Evolutionary conservation across 306 rosid species (phyloP).

Genomic region (Vigna hirtella): DNA sequence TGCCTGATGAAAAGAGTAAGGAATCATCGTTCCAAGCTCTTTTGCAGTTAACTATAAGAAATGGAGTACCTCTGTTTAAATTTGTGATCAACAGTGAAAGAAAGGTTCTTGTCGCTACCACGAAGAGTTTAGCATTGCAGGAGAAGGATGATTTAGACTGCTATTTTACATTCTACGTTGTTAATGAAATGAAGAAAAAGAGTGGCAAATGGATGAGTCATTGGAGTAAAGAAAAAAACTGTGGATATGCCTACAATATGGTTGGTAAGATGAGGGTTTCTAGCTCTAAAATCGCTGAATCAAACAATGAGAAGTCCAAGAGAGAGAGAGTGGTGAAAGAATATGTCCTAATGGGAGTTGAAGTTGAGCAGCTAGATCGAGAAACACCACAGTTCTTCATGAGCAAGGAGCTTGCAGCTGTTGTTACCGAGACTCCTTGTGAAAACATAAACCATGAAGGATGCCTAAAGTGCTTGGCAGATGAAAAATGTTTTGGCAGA

Average conservation of each 20-base stretch:
- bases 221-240: constrained; percentile 65
- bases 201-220: constrained; percentile 76
- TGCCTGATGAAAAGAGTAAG: constrained; percentile 52
- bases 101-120: constrained; percentile 72
- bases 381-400: constrained; percentile 50
- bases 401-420: constrained; percentile 81
- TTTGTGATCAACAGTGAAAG: constrained; percentile 66
- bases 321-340: constrained; percentile 56
- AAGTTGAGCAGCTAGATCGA: constrained; percentile 56
- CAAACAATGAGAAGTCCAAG: constrained; percentile 42
- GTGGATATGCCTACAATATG: constrained; percentile 68
- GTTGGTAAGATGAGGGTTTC: constrained; percentile 84
- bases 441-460: constrained; percentile 49
- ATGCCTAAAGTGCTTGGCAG: constrained; percentile 51
- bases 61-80: constrained; percentile 77
- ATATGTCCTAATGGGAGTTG: constrained; percentile 67
- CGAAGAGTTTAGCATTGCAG: constrained; percentile 57
- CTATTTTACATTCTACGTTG: constrained; percentile 71
- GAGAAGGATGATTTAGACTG: constrained; percentile 68
- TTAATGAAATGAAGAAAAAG: constrained; percentile 81
- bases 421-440: constrained; percentile 62
- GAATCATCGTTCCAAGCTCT: constrained; percentile 68
- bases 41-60: constrained; percentile 72
- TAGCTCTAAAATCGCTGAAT: constrained; percentile 52
- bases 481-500: constrained; percentile 52